Evolutionary conservation across 106 monocot species (phyloP).

Genomic region (Allium fistulosum): DNA sequence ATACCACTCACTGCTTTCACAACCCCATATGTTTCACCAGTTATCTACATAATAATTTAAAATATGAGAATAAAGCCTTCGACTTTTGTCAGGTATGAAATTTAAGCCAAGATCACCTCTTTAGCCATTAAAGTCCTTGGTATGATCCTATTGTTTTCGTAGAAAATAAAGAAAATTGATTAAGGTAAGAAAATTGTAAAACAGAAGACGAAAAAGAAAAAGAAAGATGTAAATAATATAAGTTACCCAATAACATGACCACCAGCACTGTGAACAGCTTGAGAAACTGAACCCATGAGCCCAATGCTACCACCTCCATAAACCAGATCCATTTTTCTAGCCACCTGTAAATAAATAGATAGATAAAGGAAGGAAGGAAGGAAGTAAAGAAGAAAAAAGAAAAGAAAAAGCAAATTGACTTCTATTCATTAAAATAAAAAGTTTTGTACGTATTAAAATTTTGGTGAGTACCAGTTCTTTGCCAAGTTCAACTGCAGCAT

Average conservation of each 20-base stretch:
- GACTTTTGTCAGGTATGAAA: not conserved
- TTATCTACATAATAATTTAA: conserved; percentile 22
- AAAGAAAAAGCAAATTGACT: not conserved
- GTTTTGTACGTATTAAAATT: not conserved
- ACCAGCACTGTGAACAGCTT: not conserved
- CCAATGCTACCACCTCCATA: not conserved
- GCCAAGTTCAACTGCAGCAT: not conserved
- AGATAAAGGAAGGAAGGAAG: not conserved
- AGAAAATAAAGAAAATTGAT: not conserved
- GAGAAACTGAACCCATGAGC: not conserved
- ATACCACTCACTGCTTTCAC: conserved; percentile 50
- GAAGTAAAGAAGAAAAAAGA: not conserved
- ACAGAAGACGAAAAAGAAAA: not conserved
- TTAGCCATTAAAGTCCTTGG: conserved; percentile 49
- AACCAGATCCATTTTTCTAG: not conserved
- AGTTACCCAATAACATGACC: not conserved
- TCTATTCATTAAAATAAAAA: not conserved
- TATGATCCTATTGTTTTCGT: conserved; percentile 29
- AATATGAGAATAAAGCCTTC: not conserved
- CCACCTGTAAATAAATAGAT: not conserved
- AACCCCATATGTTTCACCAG: conserved; percentile 63
- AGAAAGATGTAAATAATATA: not conserved
- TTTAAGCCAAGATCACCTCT: conserved; percentile 27
- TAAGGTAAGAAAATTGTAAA: not conserved
- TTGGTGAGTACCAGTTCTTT: not conserved